Evolutionary conservation across 2,329 filamentous ascomycete genomes (phyloP).

Genomic region (Gaeumannomyces sp.): DNA sequence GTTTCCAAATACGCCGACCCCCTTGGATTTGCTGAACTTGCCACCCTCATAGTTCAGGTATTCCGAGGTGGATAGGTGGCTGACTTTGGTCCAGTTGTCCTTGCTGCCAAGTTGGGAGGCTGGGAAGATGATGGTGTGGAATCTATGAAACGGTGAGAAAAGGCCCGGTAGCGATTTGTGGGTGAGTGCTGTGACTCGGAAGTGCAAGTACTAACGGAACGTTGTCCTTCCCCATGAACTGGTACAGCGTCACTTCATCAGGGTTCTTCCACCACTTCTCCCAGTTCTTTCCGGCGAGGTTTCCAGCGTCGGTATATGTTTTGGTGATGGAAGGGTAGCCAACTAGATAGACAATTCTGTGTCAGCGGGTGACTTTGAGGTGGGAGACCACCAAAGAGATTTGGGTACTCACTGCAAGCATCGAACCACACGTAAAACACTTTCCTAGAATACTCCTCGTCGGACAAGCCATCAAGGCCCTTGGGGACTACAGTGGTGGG

Average conservation of each 20-base stretch:
- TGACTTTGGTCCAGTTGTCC: conserved; percentile 83
- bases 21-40: conserved; percentile 89
- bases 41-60: conserved; percentile 79
- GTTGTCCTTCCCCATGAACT: conserved; percentile 94
- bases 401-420: conserved; percentile 59
- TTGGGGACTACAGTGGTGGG: neutral
- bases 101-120: conserved; percentile 76
- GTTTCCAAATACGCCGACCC: conserved; percentile 86
- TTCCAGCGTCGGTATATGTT: conserved; percentile 62
- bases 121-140: conserved; percentile 90
- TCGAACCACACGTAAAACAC: conserved; percentile 61
- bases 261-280: conserved; percentile 93
- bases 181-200: neutral
- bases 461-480: conserved; percentile 27
- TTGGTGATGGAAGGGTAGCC: conserved; percentile 94
- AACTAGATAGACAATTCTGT: conserved; percentile 58
- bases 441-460: conserved; percentile 49
- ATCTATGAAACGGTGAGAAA: conserved; percentile 42
- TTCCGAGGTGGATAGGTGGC: conserved; percentile 74
- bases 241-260: conserved; percentile 80
- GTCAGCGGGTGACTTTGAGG: neutral
- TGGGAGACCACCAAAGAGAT: neutral
- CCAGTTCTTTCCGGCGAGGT: conserved; percentile 42
- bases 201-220: conserved; percentile 31
- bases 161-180: conserved; percentile 25